Base-by-base conservation (phyloP, 345 rosid genomes). In the Hibiscus mutabilis region DNA sequence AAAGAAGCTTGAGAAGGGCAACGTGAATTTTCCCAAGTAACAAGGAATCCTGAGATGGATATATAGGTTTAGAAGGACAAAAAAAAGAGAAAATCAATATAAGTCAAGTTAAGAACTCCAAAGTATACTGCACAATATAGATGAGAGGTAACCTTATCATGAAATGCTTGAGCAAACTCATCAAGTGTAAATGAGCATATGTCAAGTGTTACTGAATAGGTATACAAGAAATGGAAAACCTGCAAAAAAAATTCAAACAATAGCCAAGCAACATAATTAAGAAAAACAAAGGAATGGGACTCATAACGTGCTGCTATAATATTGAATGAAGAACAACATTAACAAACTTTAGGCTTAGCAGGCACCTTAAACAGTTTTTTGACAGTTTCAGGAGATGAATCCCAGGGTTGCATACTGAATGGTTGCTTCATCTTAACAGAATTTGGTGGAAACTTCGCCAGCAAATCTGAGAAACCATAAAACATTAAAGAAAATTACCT, bases 341-440 rank as follows among this genome's bases (percentile, higher is more conserved):
- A 71, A 55, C 47, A n/a, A 60, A 66, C 56, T 55, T 78, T 42
- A 56, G 53, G 33, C 65, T 47, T 46, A 18, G 42, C 64, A 59
- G 74, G 62, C 64, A 95, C 99, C 99, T 95, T 95, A 79, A 95
- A 92, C 60, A 95, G 84, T 76, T 95, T 95, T 87, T 90, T 95
- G 47, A 90, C 96, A 47, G 81, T 64, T 81, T 86, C 96, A 56
- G 85, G 73, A 80, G 92, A 87, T 72, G 92, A 90, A 81, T 79
- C 85, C 99, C 97, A 90, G 47, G 93, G 92, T 75, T 86, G 90
- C 79, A 80, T 77, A 52, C 85, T 80, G 74, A 92, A 86, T 27
- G 99, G 99, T 77, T 80, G 82, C 86, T 86, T 90, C 97, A 90
- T 90, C 86, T 81, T 77, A 59, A 95, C 92, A 53, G 87, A 86